These are phyloP conservation scores for Aspergillus nidulans DNA, from an alignment of 495 filamentous ascomycete genomes.

Conservation along the genomic window DNA sequence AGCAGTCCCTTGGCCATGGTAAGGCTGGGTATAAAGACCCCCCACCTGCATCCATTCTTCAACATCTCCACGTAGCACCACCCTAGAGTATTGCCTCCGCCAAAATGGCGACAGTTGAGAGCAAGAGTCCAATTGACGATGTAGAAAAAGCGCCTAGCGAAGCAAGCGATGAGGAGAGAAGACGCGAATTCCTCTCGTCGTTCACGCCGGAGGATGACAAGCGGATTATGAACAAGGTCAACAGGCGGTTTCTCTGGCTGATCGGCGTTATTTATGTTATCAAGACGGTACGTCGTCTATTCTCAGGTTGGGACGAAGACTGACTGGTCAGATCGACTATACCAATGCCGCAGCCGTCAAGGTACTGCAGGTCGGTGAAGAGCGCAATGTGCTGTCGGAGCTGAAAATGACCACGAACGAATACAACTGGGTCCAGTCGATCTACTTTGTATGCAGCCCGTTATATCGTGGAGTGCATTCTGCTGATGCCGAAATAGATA, in stretches of 20 bases:
- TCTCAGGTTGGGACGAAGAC: background rate
- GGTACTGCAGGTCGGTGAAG: constrained; percentile 31
- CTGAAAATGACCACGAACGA: constrained; percentile 29
- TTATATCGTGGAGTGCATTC: background rate
- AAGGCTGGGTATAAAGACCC: background rate
- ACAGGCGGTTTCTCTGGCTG: constrained; percentile 25
- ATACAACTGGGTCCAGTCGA: constrained; percentile 34
- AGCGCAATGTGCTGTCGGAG: constrained; percentile 25
- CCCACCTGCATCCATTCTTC: background rate
- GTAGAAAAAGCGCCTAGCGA: background rate
- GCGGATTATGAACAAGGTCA: constrained; percentile 26
- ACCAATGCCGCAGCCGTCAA: constrained; percentile 32
- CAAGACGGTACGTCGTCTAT: constrained; percentile 19
- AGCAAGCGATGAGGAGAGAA: constrained; percentile 2
- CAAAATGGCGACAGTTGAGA: background rate
- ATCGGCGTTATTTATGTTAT: constrained; percentile 32
- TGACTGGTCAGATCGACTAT: constrained; percentile 24
- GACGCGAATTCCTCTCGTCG: constrained; percentile 7
- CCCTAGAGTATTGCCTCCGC: too few relatives aligned
- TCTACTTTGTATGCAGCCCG: constrained; percentile 20
- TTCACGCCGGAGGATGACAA: constrained; percentile 31
- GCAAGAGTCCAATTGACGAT: background rate
- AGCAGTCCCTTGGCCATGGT: background rate
- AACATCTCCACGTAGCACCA: background rate
- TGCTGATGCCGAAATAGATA: constrained; percentile 13